Evolutionary conservation across 345 rosid genomes (phyloP).

Genomic region (Ailanthus altissimus): DNA sequence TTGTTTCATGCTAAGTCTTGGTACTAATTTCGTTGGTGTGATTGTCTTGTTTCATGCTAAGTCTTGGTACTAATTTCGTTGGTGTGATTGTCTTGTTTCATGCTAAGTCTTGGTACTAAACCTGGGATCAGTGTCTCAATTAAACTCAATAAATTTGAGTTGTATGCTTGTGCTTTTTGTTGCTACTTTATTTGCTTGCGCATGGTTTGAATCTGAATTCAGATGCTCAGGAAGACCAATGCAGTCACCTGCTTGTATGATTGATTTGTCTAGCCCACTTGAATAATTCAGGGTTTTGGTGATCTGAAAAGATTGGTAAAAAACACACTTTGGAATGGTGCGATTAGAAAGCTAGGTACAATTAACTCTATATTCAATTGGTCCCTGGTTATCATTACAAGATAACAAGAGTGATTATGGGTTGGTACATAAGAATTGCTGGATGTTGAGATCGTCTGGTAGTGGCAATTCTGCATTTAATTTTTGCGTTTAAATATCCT

Average conservation of each 20-base stretch:
- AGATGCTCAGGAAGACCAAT: no score
- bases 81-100: neutral
- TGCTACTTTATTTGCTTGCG: neutral
- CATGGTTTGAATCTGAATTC: neutral
- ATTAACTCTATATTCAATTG: neutral
- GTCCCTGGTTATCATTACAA: neutral
- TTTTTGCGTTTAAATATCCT: no score
- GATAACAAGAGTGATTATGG: no score
- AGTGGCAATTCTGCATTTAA: no score
- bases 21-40: neutral
- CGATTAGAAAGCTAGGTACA: neutral
- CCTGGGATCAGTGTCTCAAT: neutral
- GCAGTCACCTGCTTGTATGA: no score
- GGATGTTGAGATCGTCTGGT: no score
- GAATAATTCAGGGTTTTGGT: neutral
- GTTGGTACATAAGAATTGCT: no score
- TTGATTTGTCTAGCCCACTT: neutral
- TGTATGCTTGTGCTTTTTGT: neutral
- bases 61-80: no score
- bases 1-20: no score
- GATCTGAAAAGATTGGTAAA: no score
- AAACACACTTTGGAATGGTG: neutral
- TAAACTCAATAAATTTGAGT: constrained; percentile 10
- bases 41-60: neutral
- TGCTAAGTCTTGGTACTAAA: neutral